Conservation (phyloP, 306 rosid genomes). For the Citrullus mucosospermus region DNA sequence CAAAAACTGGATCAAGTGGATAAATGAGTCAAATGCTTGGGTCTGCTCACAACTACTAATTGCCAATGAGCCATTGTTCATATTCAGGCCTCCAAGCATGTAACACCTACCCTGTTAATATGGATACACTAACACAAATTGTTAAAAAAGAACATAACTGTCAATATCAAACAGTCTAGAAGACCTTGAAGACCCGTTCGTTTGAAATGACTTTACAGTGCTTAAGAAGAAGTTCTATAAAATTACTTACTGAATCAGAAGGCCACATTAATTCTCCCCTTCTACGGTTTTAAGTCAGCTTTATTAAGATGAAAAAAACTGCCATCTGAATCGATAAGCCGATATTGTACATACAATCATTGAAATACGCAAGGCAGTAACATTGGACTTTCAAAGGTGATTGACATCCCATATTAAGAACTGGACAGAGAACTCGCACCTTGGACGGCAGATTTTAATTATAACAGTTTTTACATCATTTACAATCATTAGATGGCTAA, state of each 20-base stretch:
- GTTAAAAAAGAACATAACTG: too few relatives aligned
- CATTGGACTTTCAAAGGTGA: neutral
- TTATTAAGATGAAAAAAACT: neutral
- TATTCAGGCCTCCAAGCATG: too few relatives aligned
- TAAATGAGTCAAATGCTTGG: too few relatives aligned
- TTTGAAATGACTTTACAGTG: too few relatives aligned
- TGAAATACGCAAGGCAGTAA: neutral
- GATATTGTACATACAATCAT: neutral
- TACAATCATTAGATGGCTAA: slow-evolving; percentile 2
- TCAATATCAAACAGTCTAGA: too few relatives aligned
- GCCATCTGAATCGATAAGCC: neutral
- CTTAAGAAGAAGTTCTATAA: too few relatives aligned
- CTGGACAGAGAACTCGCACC: neutral
- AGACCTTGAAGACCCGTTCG: too few relatives aligned
- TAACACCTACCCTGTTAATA: too few relatives aligned
- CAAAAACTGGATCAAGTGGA: too few relatives aligned
- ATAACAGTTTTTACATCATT: neutral
- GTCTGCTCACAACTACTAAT: too few relatives aligned
- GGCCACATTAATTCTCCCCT: neutral
- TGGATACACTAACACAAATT: too few relatives aligned
- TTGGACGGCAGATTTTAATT: neutral
- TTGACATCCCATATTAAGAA: neutral
- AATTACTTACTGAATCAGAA: neutral
- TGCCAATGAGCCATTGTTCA: too few relatives aligned
- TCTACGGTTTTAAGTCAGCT: neutral